Evolutionary conservation across 768 basidiomycete species (phyloP), one percentile per base, ranked within the genome.

Genomic region (Sutorius australiensis): DNA sequence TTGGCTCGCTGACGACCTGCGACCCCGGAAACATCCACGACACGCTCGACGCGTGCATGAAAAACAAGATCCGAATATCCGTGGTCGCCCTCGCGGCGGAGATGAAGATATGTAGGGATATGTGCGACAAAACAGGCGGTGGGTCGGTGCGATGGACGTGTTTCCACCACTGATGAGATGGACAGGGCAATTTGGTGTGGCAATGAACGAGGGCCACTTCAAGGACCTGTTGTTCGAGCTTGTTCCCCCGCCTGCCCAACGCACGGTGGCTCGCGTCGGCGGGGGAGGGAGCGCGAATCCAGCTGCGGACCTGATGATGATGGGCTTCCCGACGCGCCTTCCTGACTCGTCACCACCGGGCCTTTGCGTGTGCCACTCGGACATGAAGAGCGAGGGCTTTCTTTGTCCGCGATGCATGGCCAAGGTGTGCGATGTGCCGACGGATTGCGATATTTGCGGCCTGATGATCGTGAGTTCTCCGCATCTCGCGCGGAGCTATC

Each of bases 391-490:
- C 67, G 88, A 91, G 56, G 97, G 95, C 4, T 99, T 95, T 71
- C 77, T 95, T 16, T 99, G 97, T 69, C 97, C 97, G 4, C 80
- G 97, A 33, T 99, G 97, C 65, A 79, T 85, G 51, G 84, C 90
- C 36, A 92, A 95, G 77, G 80, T 98, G 32, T 99, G 97, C 77
- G 95, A 98, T 64, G 92, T 98, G 6, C 97, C 97, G 34, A 98
- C 95, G 9, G 97, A 98, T 67, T 99, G 97, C 67, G 89, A 95
- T 68, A 87, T 98, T 31, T 99, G 97, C 61, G 92, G 92, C 8
- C 74, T 99, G 60, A 97, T 98, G 89, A 92, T 99, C 59, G 97
- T 99, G 56, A 94, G 90, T 70, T 93, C 93, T 46, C 95, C 97
- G 13, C 97, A 98, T 75, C 78, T 99, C 50, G 97, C 97, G 33